Evolutionary conservation across 2,329 filamentous ascomycete species (phyloP), one percentile per base, ranked within the genome.

Genomic region (Sclerotinia nivalis): DNA sequence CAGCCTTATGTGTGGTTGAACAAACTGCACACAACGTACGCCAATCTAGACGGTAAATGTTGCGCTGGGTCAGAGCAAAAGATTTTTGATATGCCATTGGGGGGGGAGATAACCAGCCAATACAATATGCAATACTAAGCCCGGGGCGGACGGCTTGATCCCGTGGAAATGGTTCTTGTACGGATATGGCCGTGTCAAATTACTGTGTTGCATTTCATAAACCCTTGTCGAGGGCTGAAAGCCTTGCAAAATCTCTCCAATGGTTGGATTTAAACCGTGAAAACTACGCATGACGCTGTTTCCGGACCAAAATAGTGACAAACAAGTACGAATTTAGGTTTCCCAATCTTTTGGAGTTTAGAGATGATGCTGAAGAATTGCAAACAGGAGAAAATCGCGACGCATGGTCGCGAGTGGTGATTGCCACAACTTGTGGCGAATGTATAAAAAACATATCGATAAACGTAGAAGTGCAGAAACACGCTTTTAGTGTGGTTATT

Each of bases 91-190:
- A n/a, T 62, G 60, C 20, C 20, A 62, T 50, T 25, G 47, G 47
- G 34, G 45, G 47, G 37, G 31, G 31, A 40, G 49, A 28, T 64
- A 20, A 28, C n/a, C 8, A 50, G n/a, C 31, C 61, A 64, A 64
- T 64, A 40, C 13, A 10, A 52, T 37, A 52, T 37, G 22, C 15
- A 28, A 25, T 64, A 12, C 15, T 52, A 52, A 64, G 61, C 47
- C 61, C 47, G 47, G 40, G 47, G 47, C 47, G 47, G 47, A 40
- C 47, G 61, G 61, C 61, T 64, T 64, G 61, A 64, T 64, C 61
- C 61, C 47, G 61, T 64, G 47, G 61, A 64, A 52, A 64, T 64
- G 61, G 61, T 64, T 18, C 40, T 47, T 64, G 47, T 64, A 64
- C 47, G 47, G 61, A 64, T 64, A 52, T 52, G 31, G 61, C 47